These are phyloP conservation scores for Erythrophleum fordii DNA, from an alignment of 306 rosid species.

Conservation along the genomic window DNA sequence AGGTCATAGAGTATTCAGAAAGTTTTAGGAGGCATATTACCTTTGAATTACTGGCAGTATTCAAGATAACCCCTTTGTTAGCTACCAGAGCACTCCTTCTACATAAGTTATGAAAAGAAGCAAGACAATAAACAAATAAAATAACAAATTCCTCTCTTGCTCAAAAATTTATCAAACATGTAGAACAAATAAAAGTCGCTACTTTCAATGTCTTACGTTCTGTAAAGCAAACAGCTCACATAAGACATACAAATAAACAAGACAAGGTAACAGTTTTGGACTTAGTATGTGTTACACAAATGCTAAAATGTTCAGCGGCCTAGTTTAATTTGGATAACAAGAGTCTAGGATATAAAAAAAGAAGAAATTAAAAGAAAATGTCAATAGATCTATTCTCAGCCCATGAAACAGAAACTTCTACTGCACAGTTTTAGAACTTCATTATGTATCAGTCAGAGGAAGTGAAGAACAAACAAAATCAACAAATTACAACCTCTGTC, in stretches of 20 bases:
- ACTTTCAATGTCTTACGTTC: slow-evolving; percentile 7
- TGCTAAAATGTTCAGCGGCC: slow-evolving; percentile 2
- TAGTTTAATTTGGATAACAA: not conserved
- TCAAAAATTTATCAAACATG: not conserved
- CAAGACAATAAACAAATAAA: not conserved
- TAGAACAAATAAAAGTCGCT: slow-evolving; percentile 22
- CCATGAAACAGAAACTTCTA: not conserved
- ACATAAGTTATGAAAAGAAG: slow-evolving; percentile 33
- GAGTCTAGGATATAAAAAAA: not conserved
- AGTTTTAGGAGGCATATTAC: slow-evolving; percentile 45
- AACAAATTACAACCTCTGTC: slow-evolving; percentile 1
- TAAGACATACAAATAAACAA: not conserved
- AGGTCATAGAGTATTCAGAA: slow-evolving; percentile 16
- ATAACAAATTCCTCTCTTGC: not conserved
- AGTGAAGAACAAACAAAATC: slow-evolving; percentile 3
- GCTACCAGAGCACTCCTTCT: slow-evolving; percentile 47
- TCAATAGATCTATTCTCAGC: slow-evolving; percentile 1
- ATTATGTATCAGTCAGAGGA: slow-evolving; percentile 12
- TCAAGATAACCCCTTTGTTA: slow-evolving; percentile 44
- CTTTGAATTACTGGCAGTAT: slow-evolving; percentile 46
- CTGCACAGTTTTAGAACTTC: slow-evolving; percentile 9
- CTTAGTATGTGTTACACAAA: not conserved
- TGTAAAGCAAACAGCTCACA: not conserved
- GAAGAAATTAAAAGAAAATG: not conserved
- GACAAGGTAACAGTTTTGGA: slow-evolving; percentile 11